Evolutionary conservation across 805 yeast species (phyloP).

Genomic region (Hyphopichia homilentoma): DNA sequence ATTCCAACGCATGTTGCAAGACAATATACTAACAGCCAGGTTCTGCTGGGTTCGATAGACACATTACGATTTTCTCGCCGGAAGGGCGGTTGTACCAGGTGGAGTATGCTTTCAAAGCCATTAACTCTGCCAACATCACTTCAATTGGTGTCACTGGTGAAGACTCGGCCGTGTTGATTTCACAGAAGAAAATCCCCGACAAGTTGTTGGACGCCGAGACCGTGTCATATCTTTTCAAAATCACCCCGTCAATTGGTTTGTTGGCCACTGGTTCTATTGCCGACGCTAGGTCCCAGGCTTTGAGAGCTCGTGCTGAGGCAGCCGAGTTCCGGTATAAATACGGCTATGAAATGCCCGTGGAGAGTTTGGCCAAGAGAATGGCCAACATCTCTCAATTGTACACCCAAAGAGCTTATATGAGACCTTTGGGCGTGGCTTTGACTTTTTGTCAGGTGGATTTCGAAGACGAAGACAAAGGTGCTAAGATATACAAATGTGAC

Average conservation of each 20-base stretch:
- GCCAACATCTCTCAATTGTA: conserved; percentile 93
- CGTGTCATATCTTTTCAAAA: conserved; percentile 79
- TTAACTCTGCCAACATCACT: conserved; percentile 87
- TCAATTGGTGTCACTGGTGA: conserved; percentile 84
- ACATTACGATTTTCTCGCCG: conserved; percentile 96
- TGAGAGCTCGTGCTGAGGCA: conserved; percentile 92
- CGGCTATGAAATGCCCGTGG: conserved; percentile 97
- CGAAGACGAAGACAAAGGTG: conserved; percentile 83
- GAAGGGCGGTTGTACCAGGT: conserved; percentile 98
- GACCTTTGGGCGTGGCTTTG: conserved; percentile 93
- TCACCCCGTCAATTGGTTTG: conserved; percentile 80
- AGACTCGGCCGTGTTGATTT: conserved; percentile 80
- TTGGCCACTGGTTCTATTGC: conserved; percentile 95
- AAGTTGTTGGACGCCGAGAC: conserved; percentile 85
- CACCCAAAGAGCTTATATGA: conserved; percentile 97
- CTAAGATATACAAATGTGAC: conserved; percentile 86
- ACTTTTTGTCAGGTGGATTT: conserved; percentile 71
- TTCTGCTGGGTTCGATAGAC: conserved; percentile 97
- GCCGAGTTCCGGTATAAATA: conserved; percentile 91
- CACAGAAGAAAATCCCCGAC: conserved; percentile 96
- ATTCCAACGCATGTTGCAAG: neutral
- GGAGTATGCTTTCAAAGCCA: conserved; percentile 96
- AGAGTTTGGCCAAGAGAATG: conserved; percentile 87
- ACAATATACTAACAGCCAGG: conserved; percentile 45
- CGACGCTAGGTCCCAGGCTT: conserved; percentile 87